Evolutionary conservation across 176 grass and related monocot species (phyloP), one percentile per base, ranked within the genome.

Genomic region (Ananas comosus): DNA sequence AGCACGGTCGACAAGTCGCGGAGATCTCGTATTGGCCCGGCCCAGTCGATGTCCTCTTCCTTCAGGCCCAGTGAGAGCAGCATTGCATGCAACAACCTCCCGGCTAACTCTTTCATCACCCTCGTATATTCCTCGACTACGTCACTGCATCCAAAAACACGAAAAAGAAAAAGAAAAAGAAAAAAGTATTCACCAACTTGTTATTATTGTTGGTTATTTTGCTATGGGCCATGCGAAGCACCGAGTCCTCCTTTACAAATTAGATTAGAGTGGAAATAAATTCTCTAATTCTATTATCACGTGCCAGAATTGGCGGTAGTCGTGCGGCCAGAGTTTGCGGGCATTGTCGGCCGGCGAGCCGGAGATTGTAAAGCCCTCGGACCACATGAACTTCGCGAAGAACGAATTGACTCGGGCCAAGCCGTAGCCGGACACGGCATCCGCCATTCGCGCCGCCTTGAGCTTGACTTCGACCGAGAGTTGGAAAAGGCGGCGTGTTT

Each of bases 361-460:
- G 51, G 76, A 78, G 79, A 97, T 90, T 79, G 93, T 97, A 84
- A 92, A 97, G 4, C 93, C 93, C 84, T 99, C 95, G 2, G 95
- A 99, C 95, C 95, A 99, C 95, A 99, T 99, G 69, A 76, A 81
- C 85, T 99, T 99, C 71, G 95, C 77, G 90, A 99, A 99, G 90
- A 88, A 97, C 78, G 89, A 90, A 28, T 89, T 92, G 76, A 97
- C 92, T 76, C 83, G 93, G 70, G 87, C 89, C 14, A 83, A 76
- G 27, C 93, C 93, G 70, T 90, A 97, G 53, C 93, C 93, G 61
- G 83, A 87, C 63, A 85, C 28, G 59, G 86, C 79, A 13, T 81
- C 89, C 12, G 85, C 74, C 0, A 78, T 21, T 12, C 91, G 87
- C 12, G 86, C 80, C 9, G 87, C 95, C 21, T 79, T 70, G 63